Percentiles rank a stretch among this genome's conserved stretches.
Conservation (phyloP, 2,329 filamentous ascomycete species). For the Clarireedia hainanense region DNA sequence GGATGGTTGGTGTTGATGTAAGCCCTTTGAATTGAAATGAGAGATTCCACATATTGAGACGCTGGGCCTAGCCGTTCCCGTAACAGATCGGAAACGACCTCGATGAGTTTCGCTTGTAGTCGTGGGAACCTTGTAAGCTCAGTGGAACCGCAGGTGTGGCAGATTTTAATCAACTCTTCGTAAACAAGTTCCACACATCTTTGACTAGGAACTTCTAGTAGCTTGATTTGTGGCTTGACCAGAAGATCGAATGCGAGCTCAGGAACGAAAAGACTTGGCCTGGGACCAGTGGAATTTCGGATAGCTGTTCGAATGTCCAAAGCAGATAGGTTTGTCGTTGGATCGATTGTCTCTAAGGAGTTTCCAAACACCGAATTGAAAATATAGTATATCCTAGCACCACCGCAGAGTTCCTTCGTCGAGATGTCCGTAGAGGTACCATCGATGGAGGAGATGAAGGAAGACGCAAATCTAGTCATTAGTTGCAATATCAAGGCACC, state of each 20-base stretch:
- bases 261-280: constrained; percentile 92
- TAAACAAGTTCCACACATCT: constrained; percentile 97
- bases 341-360: constrained; percentile 91
- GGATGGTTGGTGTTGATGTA: constrained; percentile 99
- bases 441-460: constrained; percentile 97
- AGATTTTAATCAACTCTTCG: constrained; percentile 98
- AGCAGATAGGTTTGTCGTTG: constrained; percentile 88
- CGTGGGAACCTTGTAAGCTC: constrained; percentile 88
- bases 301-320: constrained; percentile 96
- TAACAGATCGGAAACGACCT: constrained; percentile 92
- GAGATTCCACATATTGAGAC: constrained; percentile 85
- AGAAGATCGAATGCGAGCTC: constrained; percentile 96
- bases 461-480: constrained; percentile 97
- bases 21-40: constrained; percentile 93
- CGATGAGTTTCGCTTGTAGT: constrained; percentile 92
- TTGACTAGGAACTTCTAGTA: constrained; percentile 89
- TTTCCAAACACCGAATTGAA: constrained; percentile 63
- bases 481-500: constrained; percentile 91
- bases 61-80: constrained; percentile 86
- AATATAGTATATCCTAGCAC: constrained; percentile 30
- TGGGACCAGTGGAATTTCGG: constrained; percentile 91
- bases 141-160: constrained; percentile 93
- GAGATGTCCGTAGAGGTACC: constrained; percentile 98
- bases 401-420: constrained; percentile 59
- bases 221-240: constrained; percentile 97